Conservation (phyloP, 1,284 basidiomycete genomes). For the Pulchroboletus neoregius region DNA sequence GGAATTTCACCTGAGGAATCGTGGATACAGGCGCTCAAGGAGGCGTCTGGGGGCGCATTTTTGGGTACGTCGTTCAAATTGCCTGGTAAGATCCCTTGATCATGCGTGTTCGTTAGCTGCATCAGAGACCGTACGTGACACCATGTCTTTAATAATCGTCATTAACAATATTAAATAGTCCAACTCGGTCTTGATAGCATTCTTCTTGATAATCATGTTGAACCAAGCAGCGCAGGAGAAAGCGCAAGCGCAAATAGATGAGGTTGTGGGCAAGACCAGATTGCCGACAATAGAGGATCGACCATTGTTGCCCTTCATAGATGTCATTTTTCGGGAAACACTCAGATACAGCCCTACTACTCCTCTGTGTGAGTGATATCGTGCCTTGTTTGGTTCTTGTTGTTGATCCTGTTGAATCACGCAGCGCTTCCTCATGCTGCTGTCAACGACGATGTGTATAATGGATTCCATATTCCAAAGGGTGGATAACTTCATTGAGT, state of each 20-base stretch:
- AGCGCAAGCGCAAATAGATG: conserved; percentile 9
- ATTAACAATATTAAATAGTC: neutral
- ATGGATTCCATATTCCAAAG: neutral
- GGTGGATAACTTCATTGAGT: neutral
- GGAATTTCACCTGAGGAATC: neutral
- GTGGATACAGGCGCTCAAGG: neutral
- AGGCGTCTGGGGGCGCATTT: neutral
- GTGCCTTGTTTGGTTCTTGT: neutral
- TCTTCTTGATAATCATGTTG: conserved; percentile 9
- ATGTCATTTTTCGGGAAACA: neutral
- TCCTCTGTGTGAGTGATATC: neutral
- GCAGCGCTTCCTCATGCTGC: neutral
- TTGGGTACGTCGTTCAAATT: neutral
- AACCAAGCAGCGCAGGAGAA: conserved; percentile 3
- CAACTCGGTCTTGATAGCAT: neutral
- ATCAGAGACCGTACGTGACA: neutral
- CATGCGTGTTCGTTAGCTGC: neutral
- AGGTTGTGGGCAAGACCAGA: neutral
- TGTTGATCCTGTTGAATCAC: neutral
- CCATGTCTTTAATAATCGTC: neutral
- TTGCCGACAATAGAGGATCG: neutral
- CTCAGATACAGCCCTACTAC: neutral
- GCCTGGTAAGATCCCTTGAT: neutral
- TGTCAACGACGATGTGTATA: neutral
- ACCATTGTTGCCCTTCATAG: neutral